Evolutionary conservation across 768 basidiomycete genomes (phyloP).

Genomic region (Tylopilus felleus): DNA sequence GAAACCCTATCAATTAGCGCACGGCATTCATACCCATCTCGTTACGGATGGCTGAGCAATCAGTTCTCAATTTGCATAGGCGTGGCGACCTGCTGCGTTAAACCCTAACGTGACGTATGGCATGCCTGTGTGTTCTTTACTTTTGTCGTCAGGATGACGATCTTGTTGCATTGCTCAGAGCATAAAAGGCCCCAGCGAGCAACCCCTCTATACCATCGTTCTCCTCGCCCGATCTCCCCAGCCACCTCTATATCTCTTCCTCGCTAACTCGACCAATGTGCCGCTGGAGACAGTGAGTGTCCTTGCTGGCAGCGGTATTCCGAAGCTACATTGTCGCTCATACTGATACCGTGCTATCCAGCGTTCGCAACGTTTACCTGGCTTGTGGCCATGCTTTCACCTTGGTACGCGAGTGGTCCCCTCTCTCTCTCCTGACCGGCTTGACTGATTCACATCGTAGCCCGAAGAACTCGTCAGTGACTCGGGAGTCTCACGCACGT

Average conservation of each 20-base stretch:
- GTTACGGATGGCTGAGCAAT: conserved; percentile 26
- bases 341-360: conserved; percentile 7
- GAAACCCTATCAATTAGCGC: conserved; percentile 38
- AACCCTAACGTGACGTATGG: conserved; percentile 22
- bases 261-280: conserved; percentile 38
- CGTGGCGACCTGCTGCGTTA: conserved; percentile 20
- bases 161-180: conserved; percentile 24
- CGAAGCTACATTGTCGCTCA: conserved; percentile 3
- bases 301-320: background rate
- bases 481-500: background rate
- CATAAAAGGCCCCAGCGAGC: conserved; percentile 27
- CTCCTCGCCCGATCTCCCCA: conserved; percentile 1
- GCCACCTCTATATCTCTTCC: conserved; percentile 1
- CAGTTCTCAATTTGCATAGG: conserved; percentile 28
- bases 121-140: conserved; percentile 17
- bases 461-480: conserved; percentile 38
- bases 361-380: conserved; percentile 47
- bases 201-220: conserved; percentile 10
- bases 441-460: conserved; percentile 20
- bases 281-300: conserved; percentile 50
- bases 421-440: background rate
- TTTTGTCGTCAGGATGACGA: conserved; percentile 16
- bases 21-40: conserved; percentile 26
- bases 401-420: conserved; percentile 32
- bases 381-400: conserved; percentile 47